A percentile compares a stretch with the other conserved stretches of the same genome.
Conservation (phyloP, 768 basidiomycete genomes). For the Boletus rufocinnamomeus region DNA sequence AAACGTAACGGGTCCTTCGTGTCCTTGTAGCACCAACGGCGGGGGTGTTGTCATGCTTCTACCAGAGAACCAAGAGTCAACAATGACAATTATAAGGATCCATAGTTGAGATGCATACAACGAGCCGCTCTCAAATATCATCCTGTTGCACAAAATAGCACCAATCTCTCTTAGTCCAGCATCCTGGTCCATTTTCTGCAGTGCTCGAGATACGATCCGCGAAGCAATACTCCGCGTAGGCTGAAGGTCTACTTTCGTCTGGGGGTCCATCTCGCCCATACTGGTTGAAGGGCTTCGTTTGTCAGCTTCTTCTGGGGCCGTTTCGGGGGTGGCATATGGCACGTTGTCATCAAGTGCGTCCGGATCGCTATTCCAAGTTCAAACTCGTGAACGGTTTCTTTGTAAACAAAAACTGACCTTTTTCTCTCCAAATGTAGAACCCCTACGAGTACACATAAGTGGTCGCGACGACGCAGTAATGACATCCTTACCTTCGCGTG, state of each 20-base stretch:
- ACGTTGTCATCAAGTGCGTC: background rate
- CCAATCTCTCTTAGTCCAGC: background rate
- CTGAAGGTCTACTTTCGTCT: background rate
- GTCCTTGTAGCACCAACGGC: background rate
- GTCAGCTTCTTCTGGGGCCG: background rate
- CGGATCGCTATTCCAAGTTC: background rate
- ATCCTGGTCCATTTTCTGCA: background rate
- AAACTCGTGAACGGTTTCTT: background rate
- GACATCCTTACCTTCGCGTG: background rate
- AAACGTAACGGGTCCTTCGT: background rate
- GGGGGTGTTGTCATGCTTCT: background rate
- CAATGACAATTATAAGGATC: too few relatives aligned
- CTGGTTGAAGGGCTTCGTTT: background rate
- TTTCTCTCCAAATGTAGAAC: conserved; percentile 4
- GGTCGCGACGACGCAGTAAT: background rate
- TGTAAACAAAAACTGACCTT: background rate
- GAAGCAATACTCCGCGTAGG: background rate
- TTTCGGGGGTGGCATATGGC: background rate
- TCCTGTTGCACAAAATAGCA: background rate
- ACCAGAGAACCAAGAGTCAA: background rate
- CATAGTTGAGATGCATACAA: background rate
- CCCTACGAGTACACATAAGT: background rate
- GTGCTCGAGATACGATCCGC: background rate
- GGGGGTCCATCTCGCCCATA: background rate
- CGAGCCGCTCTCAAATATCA: background rate